These are phyloP conservation scores for Dendryphion nanum DNA, from an alignment of 2,329 filamentous ascomycete genomes.

Conservation along the genomic window DNA sequence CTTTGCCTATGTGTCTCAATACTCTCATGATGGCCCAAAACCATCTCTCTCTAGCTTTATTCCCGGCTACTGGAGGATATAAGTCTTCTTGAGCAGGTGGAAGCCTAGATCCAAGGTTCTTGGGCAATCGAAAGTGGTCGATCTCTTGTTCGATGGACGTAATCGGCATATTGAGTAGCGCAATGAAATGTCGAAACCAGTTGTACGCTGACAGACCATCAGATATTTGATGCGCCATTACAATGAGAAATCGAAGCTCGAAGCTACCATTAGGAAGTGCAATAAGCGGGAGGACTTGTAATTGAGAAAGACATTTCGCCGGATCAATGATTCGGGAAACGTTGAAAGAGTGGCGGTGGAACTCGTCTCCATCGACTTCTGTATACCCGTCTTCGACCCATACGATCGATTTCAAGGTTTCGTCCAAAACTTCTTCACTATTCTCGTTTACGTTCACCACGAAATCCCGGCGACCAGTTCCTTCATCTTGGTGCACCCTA, in stretches of 20 bases:
- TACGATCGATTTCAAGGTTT: conserved; percentile 28
- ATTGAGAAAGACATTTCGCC: conserved; percentile 33
- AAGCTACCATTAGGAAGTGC: conserved; percentile 20
- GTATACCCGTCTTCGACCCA: conserved; percentile 42
- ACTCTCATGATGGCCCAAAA: conserved; percentile 48
- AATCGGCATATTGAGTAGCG: conserved; percentile 33
- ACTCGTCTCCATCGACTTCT: conserved; percentile 32
- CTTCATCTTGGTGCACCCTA: conserved; percentile 19
- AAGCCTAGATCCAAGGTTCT: conserved; percentile 27
- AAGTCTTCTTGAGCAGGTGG: conserved; percentile 49
- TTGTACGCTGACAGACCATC: conserved; percentile 44
- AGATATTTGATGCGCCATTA: conserved; percentile 47
- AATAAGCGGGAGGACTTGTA: conserved; percentile 40
- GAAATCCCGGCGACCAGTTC: conserved; percentile 26
- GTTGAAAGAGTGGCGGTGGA: conserved; percentile 46
- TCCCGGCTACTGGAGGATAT: conserved; percentile 42
- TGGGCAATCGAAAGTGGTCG: conserved; percentile 2
- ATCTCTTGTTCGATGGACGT: conserved; percentile 20
- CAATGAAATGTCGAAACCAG: conserved; percentile 44
- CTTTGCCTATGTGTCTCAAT: conserved; percentile 42
- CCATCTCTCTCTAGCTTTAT: conserved; percentile 43
- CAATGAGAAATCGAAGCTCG: conserved; percentile 36
- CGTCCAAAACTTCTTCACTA: conserved; percentile 28
- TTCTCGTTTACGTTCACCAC: conserved; percentile 30
- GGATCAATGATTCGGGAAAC: conserved; percentile 41